Conservation (phyloP, 2,329 filamentous ascomycete species). For the Diaporthe citri region DNA sequence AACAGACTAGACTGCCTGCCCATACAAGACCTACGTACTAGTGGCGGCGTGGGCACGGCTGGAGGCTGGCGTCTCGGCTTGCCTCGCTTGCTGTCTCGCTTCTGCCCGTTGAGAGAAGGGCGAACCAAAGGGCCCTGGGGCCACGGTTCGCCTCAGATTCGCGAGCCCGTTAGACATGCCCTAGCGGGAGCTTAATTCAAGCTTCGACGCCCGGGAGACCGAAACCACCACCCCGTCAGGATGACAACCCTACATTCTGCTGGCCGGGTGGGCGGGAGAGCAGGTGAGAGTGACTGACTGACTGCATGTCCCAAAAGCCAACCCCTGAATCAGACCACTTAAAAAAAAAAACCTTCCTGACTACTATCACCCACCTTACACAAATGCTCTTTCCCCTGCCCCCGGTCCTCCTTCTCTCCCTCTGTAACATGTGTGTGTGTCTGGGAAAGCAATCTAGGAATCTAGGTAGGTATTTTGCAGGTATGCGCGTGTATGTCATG, state of each 20-base stretch:
- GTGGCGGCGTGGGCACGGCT: background rate
- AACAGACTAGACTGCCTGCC: background rate
- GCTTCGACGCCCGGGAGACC: background rate
- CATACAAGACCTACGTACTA: background rate
- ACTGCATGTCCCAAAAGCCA: background rate
- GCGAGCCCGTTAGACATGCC: constrained; percentile 38
- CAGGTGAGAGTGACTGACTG: background rate
- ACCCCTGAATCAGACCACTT: constrained; percentile 24
- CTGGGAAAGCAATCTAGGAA: background rate
- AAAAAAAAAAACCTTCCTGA: background rate
- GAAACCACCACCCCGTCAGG: background rate
- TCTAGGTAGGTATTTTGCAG: background rate
- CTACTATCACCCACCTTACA: background rate
- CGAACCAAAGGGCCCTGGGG: constrained; percentile 28
- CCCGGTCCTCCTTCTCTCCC: background rate
- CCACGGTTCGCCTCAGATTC: constrained; percentile 39
- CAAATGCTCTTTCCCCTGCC: background rate
- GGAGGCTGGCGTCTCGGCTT: constrained; percentile 25
- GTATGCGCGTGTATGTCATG: background rate
- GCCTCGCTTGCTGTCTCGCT: constrained; percentile 33
- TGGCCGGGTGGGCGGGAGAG: background rate
- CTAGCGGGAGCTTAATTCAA: constrained; percentile 39
- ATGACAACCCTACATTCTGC: background rate
- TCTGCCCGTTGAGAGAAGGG: constrained; percentile 33
- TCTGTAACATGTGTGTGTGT: background rate